Conservation (phyloP, 768 basidiomycete genomes). For the Boletus bicolor region DNA sequence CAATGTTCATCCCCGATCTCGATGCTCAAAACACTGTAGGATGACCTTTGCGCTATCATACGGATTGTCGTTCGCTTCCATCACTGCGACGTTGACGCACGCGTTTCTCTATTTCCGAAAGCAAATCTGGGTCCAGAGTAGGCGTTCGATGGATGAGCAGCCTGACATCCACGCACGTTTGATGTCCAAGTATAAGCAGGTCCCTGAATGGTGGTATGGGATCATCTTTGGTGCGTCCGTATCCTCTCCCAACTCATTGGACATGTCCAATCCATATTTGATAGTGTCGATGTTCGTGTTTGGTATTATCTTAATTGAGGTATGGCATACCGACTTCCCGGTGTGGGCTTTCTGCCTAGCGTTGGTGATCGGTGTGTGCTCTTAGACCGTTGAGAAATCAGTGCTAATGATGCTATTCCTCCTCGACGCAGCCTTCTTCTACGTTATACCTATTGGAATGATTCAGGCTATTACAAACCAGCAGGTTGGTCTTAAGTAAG, state of each 20-base stretch:
- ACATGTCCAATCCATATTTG: neutral
- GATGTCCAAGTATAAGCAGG: slow-evolving; percentile 54
- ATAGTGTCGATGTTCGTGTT: slow-evolving; percentile 52
- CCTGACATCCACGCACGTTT: slow-evolving; percentile 68
- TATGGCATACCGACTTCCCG: slow-evolving; percentile 52
- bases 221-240: slow-evolving; percentile 24
- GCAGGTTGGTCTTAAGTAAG: slow-evolving; percentile 56
- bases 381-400: slow-evolving; percentile 1
- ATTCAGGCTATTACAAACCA: slow-evolving; percentile 82
- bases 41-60: slow-evolving; percentile 76
- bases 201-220: slow-evolving; percentile 61
- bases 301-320: slow-evolving; percentile 53
- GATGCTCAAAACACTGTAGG: slow-evolving; percentile 8
- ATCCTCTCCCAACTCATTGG: neutral
- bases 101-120: slow-evolving; percentile 74
- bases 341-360: slow-evolving; percentile 44
- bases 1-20: neutral
- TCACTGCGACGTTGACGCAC: slow-evolving; percentile 73
- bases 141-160: slow-evolving; percentile 71
- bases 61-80: slow-evolving; percentile 78
- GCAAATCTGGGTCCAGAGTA: slow-evolving; percentile 70
- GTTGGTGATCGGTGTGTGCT: slow-evolving; percentile 24
- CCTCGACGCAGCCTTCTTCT: slow-evolving; percentile 42
- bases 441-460: slow-evolving; percentile 72
- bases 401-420: neutral